phyloP scores from a whole-genome alignment of 441 rosid species.

The Corymbia calophylla region DNA sequence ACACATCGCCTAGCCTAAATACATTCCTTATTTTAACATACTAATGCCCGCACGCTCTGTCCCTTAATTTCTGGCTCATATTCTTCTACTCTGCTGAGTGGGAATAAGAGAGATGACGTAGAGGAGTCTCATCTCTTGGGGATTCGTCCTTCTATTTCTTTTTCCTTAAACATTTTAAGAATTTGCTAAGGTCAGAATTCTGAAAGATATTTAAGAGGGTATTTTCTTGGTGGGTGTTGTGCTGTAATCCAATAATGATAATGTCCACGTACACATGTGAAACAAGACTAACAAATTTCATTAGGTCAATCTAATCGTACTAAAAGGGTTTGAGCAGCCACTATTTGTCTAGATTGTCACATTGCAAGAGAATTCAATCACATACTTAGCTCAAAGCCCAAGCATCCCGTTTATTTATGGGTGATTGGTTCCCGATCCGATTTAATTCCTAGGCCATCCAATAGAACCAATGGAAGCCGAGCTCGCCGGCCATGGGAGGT shows the following conservation, averaged over 20 bases:
- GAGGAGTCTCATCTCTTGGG: no score
- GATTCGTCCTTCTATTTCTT: no score
- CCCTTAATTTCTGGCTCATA: no score
- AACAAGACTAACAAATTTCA: neutral
- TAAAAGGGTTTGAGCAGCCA: fast-evolving
- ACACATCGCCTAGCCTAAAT: no score
- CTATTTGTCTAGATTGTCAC: neutral
- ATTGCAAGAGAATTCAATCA: neutral
- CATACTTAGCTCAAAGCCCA: neutral
- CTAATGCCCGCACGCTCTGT: no score
- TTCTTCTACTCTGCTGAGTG: no score
- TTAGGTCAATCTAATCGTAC: neutral
- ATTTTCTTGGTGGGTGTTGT: neutral
- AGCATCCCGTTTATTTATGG: fast-evolving
- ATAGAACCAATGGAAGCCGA: neutral
- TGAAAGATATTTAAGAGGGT: neutral
- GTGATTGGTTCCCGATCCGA: neutral
- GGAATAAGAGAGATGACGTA: no score
- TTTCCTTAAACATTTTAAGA: no score
- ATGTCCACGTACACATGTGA: fast-evolving
- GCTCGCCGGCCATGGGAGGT: neutral
- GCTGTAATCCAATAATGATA: neutral
- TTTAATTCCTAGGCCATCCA: fast-evolving
- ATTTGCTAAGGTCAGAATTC: neutral
- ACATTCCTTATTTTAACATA: no score